Base-by-base conservation (phyloP, 2,329 filamentous ascomycete genomes). In the Diaporthe sp. region DNA sequence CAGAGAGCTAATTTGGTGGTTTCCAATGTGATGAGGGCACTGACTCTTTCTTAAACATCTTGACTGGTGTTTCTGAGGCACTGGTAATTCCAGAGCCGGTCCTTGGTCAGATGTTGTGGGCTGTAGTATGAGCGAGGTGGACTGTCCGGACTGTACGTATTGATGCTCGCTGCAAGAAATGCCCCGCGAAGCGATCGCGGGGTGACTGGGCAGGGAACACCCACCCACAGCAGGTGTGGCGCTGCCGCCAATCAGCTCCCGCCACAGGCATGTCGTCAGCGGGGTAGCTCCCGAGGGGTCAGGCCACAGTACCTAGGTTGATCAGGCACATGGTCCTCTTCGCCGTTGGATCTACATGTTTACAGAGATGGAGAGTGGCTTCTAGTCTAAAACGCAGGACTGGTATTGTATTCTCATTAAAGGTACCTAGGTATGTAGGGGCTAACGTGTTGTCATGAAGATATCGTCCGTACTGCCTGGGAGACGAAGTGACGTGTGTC, bases 41-140 rank as follows among this genome's bases (percentile, higher is more conserved):
- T 82, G 85, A 97, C 95, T 97, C 95, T 89, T 97, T 98, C 84
- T 98, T 98, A 84, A 98, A 98, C 95, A 98, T 98, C 77, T 82
- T 91, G 85, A 72, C 79, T 78, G 78, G 49, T 58, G 42, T 72
- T 53, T 31, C 28, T 51, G 65, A 67, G 69, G 22, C 34, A 61
- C 31, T 31, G 25, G 65, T 57, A 28, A 39, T 42, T 44, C 25
- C 58, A 62, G 46, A 34, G 31, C 57, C 34, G 61, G 6, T 37
- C 28, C 19, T 37, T 46, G 25, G 12, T n/a, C 7, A 46, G 55
- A 49, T 12, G 19, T 58, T 25, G 39, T 22, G 46, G 22, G 31
- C 17, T 42, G 37, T 34, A n/a, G 55, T 59, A 28, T 44, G 44
- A 22, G 39, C 17, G 22, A 13, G 39, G 37, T 39, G 25, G 15